A percentile compares a stretch with the other conserved stretches of the same genome.
Evolutionary conservation across 257 asterid genomes (phyloP).

Genomic region (Jacaranda copaia): DNA sequence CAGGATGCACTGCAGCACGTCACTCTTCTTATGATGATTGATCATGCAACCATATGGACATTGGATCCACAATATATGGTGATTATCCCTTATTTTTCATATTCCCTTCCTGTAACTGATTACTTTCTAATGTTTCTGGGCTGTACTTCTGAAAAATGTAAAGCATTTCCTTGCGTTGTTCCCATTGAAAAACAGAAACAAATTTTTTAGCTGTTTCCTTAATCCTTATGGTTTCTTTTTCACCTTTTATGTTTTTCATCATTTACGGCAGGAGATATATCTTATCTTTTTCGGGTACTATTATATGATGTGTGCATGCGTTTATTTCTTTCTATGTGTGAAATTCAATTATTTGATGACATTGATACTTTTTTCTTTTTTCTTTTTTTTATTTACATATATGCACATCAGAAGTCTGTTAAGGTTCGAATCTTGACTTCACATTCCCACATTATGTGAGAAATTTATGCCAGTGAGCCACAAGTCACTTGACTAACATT

Average conservation of each 20-base stretch:
- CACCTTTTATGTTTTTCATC: background rate
- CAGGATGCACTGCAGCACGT: slow-evolving; percentile 92
- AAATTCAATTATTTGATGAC: too few relatives aligned
- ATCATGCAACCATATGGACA: slow-evolving; percentile 8
- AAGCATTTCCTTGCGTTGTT: background rate
- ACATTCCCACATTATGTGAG: too few relatives aligned
- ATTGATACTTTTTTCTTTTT: too few relatives aligned
- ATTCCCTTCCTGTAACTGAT: slow-evolving; percentile 1
- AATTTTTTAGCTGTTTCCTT: background rate
- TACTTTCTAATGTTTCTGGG: background rate
- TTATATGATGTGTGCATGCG: too few relatives aligned
- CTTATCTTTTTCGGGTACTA: too few relatives aligned
- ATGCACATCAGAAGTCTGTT: too few relatives aligned
- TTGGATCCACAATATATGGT: too few relatives aligned
- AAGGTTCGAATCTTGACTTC: too few relatives aligned
- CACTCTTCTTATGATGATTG: slow-evolving; percentile 91
- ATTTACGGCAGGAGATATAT: background rate
- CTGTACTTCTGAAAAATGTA: slow-evolving; percentile 10
- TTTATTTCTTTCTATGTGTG: too few relatives aligned
- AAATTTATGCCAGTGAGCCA: too few relatives aligned
- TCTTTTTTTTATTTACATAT: too few relatives aligned
- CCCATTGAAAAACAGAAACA: background rate
- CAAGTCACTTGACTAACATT: too few relatives aligned
- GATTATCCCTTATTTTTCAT: background rate
- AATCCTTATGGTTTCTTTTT: background rate